A percentile compares a stretch with the other conserved stretches of the same genome.
phyloP scores from a whole-genome alignment of 1,284 basidiomycete genomes.

The Malassezia dermatis region DNA sequence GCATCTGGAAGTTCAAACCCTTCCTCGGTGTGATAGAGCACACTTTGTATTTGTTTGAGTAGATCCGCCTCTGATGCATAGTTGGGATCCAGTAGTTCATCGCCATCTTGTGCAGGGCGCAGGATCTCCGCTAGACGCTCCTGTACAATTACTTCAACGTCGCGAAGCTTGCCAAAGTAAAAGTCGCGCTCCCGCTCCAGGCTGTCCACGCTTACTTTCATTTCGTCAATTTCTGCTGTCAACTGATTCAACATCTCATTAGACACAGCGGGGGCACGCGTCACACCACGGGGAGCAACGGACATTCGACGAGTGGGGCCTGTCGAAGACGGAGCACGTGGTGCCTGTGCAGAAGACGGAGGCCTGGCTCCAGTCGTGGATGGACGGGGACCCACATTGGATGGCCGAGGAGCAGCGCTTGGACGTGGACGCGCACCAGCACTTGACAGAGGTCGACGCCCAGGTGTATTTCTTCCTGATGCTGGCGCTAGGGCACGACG shows the following conservation, averaged over 20 bases:
- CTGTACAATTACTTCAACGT: constrained; percentile 80
- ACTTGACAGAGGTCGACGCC: constrained; percentile 1
- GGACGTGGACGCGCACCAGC: constrained; percentile 9
- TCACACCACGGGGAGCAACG: constrained; percentile 1
- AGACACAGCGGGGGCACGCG: constrained; percentile 19
- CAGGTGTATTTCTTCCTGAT: constrained; percentile 1
- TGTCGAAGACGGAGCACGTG: background rate
- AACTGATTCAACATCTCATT: constrained; percentile 55
- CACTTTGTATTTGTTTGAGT: constrained; percentile 76
- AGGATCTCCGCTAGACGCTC: constrained; percentile 42
- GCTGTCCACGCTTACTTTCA: constrained; percentile 71
- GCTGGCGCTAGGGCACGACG: constrained; percentile 53
- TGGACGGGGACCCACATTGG: constrained; percentile 3
- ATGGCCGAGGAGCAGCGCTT: background rate
- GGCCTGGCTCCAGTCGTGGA: background rate
- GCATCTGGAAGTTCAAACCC: constrained; percentile 46
- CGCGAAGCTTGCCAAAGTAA: constrained; percentile 75
- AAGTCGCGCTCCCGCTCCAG: constrained; percentile 84
- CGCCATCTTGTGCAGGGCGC: background rate
- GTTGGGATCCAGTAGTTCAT: constrained; percentile 13
- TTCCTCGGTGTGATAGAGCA: constrained; percentile 79
- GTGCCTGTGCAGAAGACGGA: background rate
- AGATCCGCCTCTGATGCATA: constrained; percentile 56
- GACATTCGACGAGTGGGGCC: constrained; percentile 9
- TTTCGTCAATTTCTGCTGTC: constrained; percentile 68